These are phyloP conservation scores for Zygosaccharomyces lentus DNA, from an alignment of 805 yeast genomes.

Conservation along the genomic window DNA sequence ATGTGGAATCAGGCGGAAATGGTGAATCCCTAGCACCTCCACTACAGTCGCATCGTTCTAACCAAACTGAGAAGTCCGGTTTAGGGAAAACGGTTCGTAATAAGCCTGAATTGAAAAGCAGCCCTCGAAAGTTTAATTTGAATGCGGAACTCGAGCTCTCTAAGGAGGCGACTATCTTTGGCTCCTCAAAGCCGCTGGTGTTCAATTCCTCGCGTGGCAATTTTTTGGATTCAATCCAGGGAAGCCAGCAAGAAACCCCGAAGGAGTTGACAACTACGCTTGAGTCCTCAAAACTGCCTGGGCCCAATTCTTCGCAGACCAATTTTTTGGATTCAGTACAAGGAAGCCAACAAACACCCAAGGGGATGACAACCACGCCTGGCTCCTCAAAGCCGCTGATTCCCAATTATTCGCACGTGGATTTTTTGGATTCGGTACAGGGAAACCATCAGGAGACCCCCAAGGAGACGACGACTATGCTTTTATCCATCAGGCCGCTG, in stretches of 20 bases:
- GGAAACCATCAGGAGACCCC: not conserved
- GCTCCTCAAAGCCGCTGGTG: not conserved
- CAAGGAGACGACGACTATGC: too few species aligned
- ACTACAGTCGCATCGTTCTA: too few species aligned
- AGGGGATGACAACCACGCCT: too few species aligned
- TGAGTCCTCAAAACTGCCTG: too few species aligned
- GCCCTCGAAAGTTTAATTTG: not conserved
- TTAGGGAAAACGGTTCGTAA: not conserved
- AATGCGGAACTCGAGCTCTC: not conserved
- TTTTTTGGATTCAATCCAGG: constrained; percentile 24
- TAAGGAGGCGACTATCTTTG: not conserved
- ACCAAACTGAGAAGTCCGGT: not conserved
- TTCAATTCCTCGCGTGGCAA: constrained; percentile 11
- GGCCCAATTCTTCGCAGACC: constrained; percentile 3
- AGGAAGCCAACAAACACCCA: constrained; percentile 5
- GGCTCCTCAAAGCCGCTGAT: too few species aligned
- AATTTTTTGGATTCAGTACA: constrained; percentile 26
- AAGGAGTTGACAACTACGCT: too few species aligned
- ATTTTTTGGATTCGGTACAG: not conserved
- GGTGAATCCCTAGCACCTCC: too few species aligned
- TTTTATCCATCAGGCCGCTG: too few species aligned
- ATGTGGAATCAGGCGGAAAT: not conserved
- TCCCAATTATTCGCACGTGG: too few species aligned
- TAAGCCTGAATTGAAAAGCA: not conserved
- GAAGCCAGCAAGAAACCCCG: constrained; percentile 4